Evolutionary conservation across 345 rosid genomes (phyloP), one percentile per base, ranked within the genome.

Genomic region (Dipteronia dyeriana): DNA sequence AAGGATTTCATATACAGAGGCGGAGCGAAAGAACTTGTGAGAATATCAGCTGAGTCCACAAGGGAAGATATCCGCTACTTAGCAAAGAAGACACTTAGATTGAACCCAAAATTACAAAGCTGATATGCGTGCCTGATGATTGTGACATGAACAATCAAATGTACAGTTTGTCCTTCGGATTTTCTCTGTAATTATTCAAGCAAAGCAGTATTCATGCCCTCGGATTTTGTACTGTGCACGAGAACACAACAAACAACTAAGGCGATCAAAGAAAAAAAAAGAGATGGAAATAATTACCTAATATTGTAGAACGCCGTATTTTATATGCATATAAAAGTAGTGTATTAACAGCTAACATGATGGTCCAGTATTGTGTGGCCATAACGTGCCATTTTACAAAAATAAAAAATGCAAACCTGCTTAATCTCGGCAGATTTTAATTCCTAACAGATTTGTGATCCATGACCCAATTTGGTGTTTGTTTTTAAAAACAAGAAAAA

Each of bases 61-160:
- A 86, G 98, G 84, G 99, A 95, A 59, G 99, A 95, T 54, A 93
- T 95, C 41, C 89, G 95, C 51, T 88, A 82, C 82, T 90, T 95
- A 70, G 98, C 98, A 16, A 91, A 86, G 90, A 93, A 90, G 91
- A 88, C 91, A 29, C 79, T 93, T 82, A 90, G 82, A 79, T 79
- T 84, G 80, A 86, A 77, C 76, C 89, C 91, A 2, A 34, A 60
- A 65, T 86, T 86, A 76, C 81, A 84, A 61, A 61, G 65, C 76
- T 29, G 84, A 72, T 60, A 23, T 39, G 73, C 76, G 65, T 19
- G 22, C 63, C 9, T 75, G 79, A 23, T 34, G 22, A 69, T 72
- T 73, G 14, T 57, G 38, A 31, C 34, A 31, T 31, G 34, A 31
- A 68, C 45, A 13, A 76, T 68, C 76, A 69, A 25, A 47, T 51